A percentile compares a stretch with the other conserved stretches of the same genome.
Evolutionary conservation across 345 rosid genomes (phyloP).

Genomic region (Heritiera littoralis): DNA sequence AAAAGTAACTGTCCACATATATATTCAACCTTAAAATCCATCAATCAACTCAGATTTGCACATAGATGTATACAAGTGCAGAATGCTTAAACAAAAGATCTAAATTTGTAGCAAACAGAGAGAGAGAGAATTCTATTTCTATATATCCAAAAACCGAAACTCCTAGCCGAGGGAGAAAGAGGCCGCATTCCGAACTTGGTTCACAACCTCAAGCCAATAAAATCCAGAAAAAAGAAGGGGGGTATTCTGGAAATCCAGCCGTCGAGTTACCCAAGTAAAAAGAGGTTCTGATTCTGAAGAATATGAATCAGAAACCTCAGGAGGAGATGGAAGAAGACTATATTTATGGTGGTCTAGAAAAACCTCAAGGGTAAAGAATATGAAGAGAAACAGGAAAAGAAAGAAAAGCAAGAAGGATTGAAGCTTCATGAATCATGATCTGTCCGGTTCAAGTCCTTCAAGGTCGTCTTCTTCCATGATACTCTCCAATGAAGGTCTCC

Average conservation of each 20-base stretch:
- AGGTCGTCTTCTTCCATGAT: conserved; percentile 30
- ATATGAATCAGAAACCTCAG: neutral
- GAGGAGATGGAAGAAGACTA: too few relatives aligned
- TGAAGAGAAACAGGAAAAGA: neutral
- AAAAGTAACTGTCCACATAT: neutral
- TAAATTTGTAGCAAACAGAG: neutral
- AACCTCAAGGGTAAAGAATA: too few relatives aligned
- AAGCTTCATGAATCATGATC: neutral
- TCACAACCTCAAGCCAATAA: too few relatives aligned
- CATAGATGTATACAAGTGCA: neutral
- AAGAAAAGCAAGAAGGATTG: neutral
- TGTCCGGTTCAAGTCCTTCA: neutral
- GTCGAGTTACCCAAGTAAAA: too few relatives aligned
- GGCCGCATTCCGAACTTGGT: too few relatives aligned
- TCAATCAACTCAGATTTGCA: too few relatives aligned
- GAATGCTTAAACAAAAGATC: neutral
- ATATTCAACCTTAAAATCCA: neutral
- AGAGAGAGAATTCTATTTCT: neutral
- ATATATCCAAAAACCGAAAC: neutral
- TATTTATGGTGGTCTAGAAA: too few relatives aligned
- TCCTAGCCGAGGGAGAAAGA: neutral
- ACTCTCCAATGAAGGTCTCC: conserved; percentile 79
- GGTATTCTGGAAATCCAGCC: too few relatives aligned
- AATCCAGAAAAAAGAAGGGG: too few relatives aligned
- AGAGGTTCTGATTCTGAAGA: too few relatives aligned